These are phyloP conservation scores for Ogataea henricii DNA, from an alignment of 805 yeast species.

Conservation along the genomic window DNA sequence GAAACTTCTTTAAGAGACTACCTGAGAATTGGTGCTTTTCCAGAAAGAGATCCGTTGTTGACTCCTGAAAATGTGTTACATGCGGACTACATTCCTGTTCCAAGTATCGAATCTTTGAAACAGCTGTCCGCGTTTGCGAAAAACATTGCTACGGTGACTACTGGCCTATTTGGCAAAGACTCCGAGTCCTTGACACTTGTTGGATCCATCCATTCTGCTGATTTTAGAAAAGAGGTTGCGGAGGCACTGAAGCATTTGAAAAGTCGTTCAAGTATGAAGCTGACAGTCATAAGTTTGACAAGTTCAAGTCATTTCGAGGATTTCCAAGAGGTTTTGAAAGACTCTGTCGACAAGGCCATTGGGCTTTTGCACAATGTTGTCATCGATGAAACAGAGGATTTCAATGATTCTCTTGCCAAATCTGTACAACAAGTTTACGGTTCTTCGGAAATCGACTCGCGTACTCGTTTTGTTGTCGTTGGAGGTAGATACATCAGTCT, in stretches of 20 bases:
- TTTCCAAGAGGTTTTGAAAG: slow-evolving; percentile 8
- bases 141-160: background rate
- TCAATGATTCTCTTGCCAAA: background rate
- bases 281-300: slow-evolving; percentile 23
- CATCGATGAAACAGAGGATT: background rate
- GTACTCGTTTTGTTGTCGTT: slow-evolving; percentile 36
- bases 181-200: slow-evolving; percentile 42
- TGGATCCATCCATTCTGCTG: slow-evolving; percentile 51
- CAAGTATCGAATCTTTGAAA: slow-evolving; percentile 7
- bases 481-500: slow-evolving; percentile 56
- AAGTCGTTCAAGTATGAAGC: slow-evolving; percentile 15
- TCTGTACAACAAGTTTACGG: slow-evolving; percentile 8
- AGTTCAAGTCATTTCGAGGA: background rate
- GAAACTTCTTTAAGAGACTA: slow-evolving; percentile 37
- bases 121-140: background rate
- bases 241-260: slow-evolving; percentile 31
- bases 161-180: background rate
- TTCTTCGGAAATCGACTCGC: slow-evolving; percentile 1
- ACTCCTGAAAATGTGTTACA: slow-evolving; percentile 46
- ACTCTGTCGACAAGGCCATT: slow-evolving; percentile 6
- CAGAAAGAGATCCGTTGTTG: slow-evolving; percentile 49
- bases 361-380: background rate
- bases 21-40: slow-evolving; percentile 45
- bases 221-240: slow-evolving; percentile 46
- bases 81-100: slow-evolving; percentile 17